A percentile compares a stretch with the other conserved stretches of the same genome.
phyloP scores from a whole-genome alignment of 495 filamentous ascomycete genomes.

The Letharia lupina region DNA sequence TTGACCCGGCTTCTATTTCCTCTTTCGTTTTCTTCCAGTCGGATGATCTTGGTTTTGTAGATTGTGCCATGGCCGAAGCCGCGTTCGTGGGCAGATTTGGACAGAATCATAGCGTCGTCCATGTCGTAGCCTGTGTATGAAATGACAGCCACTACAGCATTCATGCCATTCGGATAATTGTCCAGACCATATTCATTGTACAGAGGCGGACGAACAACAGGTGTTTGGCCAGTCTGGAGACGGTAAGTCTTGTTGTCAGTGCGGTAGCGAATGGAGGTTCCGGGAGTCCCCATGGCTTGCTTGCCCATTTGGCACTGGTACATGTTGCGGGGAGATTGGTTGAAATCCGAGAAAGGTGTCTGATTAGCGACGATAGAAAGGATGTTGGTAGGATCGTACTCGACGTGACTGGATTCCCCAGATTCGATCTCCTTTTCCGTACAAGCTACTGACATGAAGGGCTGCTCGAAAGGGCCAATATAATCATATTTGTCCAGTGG shows the following conservation, averaged over 20 bases:
- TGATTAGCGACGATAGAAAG: slow-evolving; percentile 96
- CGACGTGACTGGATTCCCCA: slow-evolving; percentile 84
- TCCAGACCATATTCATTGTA: slow-evolving; percentile 96
- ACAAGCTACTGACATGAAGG: slow-evolving; percentile 95
- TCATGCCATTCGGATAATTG: slow-evolving; percentile 97
- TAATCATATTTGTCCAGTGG: slow-evolving; percentile 74
- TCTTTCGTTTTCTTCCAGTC: slow-evolving; percentile 62
- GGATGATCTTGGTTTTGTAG: slow-evolving; percentile 91
- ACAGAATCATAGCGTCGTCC: slow-evolving; percentile 99
- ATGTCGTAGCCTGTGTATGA: slow-evolving; percentile 99
- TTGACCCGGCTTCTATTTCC: slow-evolving; percentile 33
- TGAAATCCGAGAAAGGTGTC: slow-evolving; percentile 98
- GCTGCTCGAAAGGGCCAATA: slow-evolving; percentile 90
- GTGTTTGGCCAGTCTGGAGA: slow-evolving; percentile 91
- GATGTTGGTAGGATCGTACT: slow-evolving; percentile 92
- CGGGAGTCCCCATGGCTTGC: slow-evolving; percentile 96
- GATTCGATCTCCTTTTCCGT: slow-evolving; percentile 73
- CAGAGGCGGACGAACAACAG: slow-evolving; percentile 81
- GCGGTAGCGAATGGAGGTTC: slow-evolving; percentile 73
- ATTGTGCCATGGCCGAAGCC: slow-evolving; percentile 96
- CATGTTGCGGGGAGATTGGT: slow-evolving; percentile 98
- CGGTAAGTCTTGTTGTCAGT: slow-evolving; percentile 97
- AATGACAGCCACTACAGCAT: slow-evolving; percentile 93
- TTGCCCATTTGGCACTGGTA: slow-evolving; percentile 99
- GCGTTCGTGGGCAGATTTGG: slow-evolving; percentile 94